Percentiles rank a stretch among this genome's conserved stretches.
These are phyloP conservation scores for Neurospora sp. DNA, from an alignment of 495 filamentous ascomycete genomes.

Conservation along the genomic window DNA sequence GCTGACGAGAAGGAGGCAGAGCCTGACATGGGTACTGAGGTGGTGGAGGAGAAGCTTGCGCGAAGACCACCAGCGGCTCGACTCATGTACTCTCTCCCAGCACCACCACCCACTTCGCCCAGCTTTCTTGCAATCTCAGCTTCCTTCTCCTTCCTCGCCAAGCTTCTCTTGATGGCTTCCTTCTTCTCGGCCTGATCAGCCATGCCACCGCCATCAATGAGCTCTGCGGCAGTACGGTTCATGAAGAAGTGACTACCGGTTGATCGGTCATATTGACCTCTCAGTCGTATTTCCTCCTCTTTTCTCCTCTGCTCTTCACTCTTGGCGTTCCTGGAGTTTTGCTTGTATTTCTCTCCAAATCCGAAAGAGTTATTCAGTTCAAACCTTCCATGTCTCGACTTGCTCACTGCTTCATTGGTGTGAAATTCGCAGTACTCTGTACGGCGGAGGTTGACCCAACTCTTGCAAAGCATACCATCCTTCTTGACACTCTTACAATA, in stretches of 20 bases:
- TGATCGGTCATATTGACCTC: constrained; percentile 44
- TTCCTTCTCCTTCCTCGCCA: constrained; percentile 68
- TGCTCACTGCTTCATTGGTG: constrained; percentile 65
- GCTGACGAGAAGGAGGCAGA: constrained; percentile 1
- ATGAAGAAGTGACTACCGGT: constrained; percentile 53
- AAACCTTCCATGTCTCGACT: constrained; percentile 59
- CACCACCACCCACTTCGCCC: constrained; percentile 47
- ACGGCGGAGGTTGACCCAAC: constrained; percentile 79
- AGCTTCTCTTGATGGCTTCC: constrained; percentile 56
- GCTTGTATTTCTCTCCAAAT: constrained; percentile 30
- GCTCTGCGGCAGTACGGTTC: constrained; percentile 38
- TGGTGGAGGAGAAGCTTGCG: constrained; percentile 9
- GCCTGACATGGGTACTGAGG: constrained; percentile 1
- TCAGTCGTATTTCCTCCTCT: constrained; percentile 10
- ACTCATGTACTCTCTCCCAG: constrained; percentile 72
- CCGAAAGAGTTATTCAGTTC: constrained; percentile 61
- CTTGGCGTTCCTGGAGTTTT: constrained; percentile 16
- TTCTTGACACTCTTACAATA: constrained; percentile 79
- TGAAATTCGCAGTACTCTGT: constrained; percentile 94
- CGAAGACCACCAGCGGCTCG: constrained; percentile 4
- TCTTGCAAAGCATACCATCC: constrained; percentile 68
- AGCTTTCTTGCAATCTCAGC: constrained; percentile 68
- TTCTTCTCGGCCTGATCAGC: constrained; percentile 45
- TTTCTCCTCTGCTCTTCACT: constrained; percentile 13
- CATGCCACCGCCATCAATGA: constrained; percentile 59